phyloP scores from a whole-genome alignment of 2,329 filamentous ascomycete species.

The Diaporthe batatas region DNA sequence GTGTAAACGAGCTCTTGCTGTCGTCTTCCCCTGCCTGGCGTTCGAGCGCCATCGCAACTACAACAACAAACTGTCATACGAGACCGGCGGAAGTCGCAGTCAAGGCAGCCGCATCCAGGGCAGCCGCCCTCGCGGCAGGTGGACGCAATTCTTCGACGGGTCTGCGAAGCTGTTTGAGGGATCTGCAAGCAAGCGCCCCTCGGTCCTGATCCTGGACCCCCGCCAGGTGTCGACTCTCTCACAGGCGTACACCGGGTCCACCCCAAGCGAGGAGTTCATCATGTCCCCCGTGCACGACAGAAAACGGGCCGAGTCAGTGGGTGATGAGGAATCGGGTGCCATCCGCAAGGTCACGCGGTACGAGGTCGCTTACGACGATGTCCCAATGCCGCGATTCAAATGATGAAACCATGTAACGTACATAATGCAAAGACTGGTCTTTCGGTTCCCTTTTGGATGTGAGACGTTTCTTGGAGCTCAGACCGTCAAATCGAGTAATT shows the following conservation, averaged over 20 bases:
- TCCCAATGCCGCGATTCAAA: neutral
- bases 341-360: slow-evolving; percentile 25
- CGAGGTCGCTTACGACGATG: slow-evolving; percentile 16
- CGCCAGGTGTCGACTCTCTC: neutral
- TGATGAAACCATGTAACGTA: neutral
- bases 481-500: neutral
- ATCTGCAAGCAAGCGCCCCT: neutral
- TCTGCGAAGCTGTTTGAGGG: neutral
- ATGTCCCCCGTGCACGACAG: slow-evolving; percentile 20
- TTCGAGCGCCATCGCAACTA: neutral
- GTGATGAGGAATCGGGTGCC: neutral
- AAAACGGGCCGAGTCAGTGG: neutral
- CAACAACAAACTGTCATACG: neutral
- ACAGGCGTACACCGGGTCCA: neutral
- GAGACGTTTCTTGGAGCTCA: neutral
- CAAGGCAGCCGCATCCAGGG: neutral
- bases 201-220: neutral
- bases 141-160: slow-evolving; percentile 13
- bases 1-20: neutral
- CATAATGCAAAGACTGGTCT: neutral
- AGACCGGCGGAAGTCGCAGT: neutral
- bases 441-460: neutral
- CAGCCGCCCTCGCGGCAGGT: slow-evolving; percentile 2
- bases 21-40: neutral
- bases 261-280: slow-evolving; percentile 16